A percentile compares a stretch with the other conserved stretches of the same genome.
Evolutionary conservation across 2,329 filamentous ascomycete genomes (phyloP).

Genomic region (Aspergillus neoniger): DNA sequence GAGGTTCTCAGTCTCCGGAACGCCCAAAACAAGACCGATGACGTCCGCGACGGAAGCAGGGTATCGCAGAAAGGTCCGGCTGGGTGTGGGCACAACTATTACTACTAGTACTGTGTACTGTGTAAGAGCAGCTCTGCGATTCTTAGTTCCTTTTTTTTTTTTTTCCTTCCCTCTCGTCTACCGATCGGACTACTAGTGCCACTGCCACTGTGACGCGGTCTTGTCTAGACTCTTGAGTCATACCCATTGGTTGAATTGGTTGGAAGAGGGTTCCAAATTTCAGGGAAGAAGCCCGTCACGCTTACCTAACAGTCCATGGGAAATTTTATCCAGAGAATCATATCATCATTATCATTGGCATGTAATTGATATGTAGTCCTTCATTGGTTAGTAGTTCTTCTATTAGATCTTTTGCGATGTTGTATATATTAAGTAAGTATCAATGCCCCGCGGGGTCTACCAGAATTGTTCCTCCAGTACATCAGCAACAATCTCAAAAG

Average conservation of each 20-base stretch:
- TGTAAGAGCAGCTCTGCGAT: not conserved
- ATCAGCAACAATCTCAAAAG: not conserved
- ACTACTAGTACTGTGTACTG: no score
- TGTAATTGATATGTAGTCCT: no score
- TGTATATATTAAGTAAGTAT: no score
- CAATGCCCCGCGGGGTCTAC: no score
- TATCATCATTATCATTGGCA: not conserved
- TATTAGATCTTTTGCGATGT: not conserved
- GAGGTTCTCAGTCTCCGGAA: slow-evolving; percentile 18
- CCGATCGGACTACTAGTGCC: not conserved
- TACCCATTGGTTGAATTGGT: slow-evolving; percentile 26
- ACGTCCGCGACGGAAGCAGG: slow-evolving; percentile 32
- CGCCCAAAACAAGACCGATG: slow-evolving; percentile 34
- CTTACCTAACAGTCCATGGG: slow-evolving; percentile 13
- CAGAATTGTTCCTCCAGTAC: no score
- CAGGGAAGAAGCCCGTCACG: slow-evolving; percentile 13
- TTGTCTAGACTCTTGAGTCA: slow-evolving; percentile 10
- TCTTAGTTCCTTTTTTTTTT: not conserved
- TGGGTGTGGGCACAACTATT: not conserved
- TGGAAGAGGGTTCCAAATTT: slow-evolving; percentile 23
- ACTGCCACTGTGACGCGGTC: slow-evolving; percentile 14
- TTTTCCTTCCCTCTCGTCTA: not conserved
- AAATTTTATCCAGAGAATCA: not conserved
- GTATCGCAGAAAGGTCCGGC: slow-evolving; percentile 20
- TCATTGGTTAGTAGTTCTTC: no score